Percentiles rank a stretch among this genome's conserved stretches.
Conservation (phyloP, 2,329 filamentous ascomycete genomes). For the Exophiala mesophila region DNA sequence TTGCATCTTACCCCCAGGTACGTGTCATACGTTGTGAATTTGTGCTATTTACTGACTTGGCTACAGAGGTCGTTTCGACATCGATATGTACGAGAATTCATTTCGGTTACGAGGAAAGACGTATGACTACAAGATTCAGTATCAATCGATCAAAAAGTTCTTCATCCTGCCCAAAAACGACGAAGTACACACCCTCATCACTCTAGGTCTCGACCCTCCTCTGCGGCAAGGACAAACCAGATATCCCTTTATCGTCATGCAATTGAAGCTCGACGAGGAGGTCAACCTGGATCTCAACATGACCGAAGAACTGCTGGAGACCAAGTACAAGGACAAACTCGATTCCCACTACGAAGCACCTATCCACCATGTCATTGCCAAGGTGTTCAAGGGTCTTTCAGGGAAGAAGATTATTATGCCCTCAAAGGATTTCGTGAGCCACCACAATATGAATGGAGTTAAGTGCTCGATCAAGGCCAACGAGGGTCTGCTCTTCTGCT, state of each 20-base stretch:
- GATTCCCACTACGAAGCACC: slow-evolving; percentile 88
- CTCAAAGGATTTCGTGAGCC: slow-evolving; percentile 84
- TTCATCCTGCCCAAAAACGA: slow-evolving; percentile 99
- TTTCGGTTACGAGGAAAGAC: slow-evolving; percentile 97
- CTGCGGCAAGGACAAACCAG: slow-evolving; percentile 94
- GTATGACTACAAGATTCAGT: slow-evolving; percentile 99
- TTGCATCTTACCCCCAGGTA: slow-evolving; percentile 92
- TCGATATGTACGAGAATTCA: slow-evolving; percentile 98
- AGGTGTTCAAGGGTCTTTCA: slow-evolving; percentile 89
- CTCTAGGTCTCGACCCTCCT: slow-evolving; percentile 88
- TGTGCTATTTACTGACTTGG: slow-evolving; percentile 25
- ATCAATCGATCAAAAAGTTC: slow-evolving; percentile 96
- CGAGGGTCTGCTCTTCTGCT: slow-evolving; percentile 92
- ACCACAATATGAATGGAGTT: slow-evolving; percentile 89
- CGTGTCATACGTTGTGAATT: slow-evolving; percentile 23
- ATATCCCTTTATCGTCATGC: slow-evolving; percentile 98
- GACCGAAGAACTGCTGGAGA: slow-evolving; percentile 62
- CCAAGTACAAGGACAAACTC: slow-evolving; percentile 84
- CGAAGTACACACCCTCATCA: slow-evolving; percentile 90
- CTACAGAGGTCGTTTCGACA: slow-evolving; percentile 90
- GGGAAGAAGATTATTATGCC: slow-evolving; percentile 94
- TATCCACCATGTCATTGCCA: slow-evolving; percentile 86
- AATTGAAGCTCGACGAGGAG: slow-evolving; percentile 96
- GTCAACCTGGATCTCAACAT: slow-evolving; percentile 95
- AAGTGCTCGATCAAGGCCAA: slow-evolving; percentile 99